These are phyloP conservation scores for Cutaneotrichosporon sp. DNA, from an alignment of 1,284 basidiomycete species.

Conservation along the genomic window DNA sequence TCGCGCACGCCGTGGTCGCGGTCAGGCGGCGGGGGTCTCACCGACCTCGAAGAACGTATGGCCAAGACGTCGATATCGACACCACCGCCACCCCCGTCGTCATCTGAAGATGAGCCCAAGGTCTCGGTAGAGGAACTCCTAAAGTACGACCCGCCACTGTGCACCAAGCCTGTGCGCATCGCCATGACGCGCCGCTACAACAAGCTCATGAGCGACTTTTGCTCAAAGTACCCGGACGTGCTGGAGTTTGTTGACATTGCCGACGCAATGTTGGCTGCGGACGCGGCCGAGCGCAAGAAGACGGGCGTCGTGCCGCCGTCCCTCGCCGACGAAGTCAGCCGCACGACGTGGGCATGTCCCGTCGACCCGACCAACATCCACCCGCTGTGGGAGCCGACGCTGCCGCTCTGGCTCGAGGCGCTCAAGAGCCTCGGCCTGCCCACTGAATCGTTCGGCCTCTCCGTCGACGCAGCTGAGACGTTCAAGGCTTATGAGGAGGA, in stretches of 20 bases:
- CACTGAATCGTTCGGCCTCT: slow-evolving; percentile 25
- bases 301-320: not conserved
- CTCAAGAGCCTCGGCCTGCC: slow-evolving; percentile 27
- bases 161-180: slow-evolving; percentile 36
- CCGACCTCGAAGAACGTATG: slow-evolving; percentile 2
- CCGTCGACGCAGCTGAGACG: slow-evolving; percentile 38
- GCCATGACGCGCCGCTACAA: slow-evolving; percentile 39
- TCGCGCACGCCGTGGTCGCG: not conserved
- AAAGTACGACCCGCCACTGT: slow-evolving; percentile 31
- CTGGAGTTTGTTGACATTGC: slow-evolving; percentile 38
- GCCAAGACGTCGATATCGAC: slow-evolving; percentile 1
- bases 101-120: too few species aligned
- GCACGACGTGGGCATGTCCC: slow-evolving; percentile 36
- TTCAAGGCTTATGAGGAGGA: slow-evolving; percentile 41
- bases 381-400: slow-evolving; percentile 43
- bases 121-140: slow-evolving; percentile 29
- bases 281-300: slow-evolving; percentile 14
- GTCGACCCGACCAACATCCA: slow-evolving; percentile 43
- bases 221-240: slow-evolving; percentile 25
- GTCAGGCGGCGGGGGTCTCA: too few species aligned
- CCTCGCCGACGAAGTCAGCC: slow-evolving; percentile 25
- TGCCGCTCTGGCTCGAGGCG: slow-evolving; percentile 39
- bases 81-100: not conserved
- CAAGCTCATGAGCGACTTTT: slow-evolving; percentile 25
- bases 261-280: slow-evolving; percentile 23